These are phyloP conservation scores for Lathyrus oleraceus DNA, from an alignment of 306 rosid species.

Conservation along the genomic window DNA sequence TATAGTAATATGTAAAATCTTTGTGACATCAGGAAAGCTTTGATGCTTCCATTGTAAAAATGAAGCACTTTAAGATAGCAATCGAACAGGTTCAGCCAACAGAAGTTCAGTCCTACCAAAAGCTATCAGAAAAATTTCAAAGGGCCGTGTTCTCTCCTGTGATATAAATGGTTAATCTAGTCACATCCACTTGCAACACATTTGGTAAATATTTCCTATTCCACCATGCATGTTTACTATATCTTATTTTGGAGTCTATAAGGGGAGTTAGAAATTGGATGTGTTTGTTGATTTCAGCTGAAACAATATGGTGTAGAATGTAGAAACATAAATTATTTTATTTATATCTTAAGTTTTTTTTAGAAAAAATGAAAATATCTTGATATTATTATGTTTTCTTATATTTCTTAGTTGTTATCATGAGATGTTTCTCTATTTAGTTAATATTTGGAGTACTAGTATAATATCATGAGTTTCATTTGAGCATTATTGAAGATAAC, in stretches of 20 bases:
- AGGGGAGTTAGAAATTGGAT: slow-evolving; percentile 5
- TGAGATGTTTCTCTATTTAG: background rate
- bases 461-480: background rate
- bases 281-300: background rate
- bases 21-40: slow-evolving; percentile 60
- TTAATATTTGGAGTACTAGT: background rate
- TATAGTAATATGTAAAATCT: slow-evolving; percentile 18
- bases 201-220: slow-evolving; percentile 48
- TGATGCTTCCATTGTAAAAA: slow-evolving; percentile 62
- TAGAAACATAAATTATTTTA: slow-evolving; percentile 9
- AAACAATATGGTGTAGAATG: background rate
- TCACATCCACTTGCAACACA: slow-evolving; percentile 31
- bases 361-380: background rate
- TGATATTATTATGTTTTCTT: background rate
- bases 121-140: slow-evolving; percentile 67
- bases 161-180: slow-evolving; percentile 43
- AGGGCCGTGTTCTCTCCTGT: slow-evolving; percentile 56
- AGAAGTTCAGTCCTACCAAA: slow-evolving; percentile 60
- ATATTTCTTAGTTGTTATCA: background rate
- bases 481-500: too few species aligned
- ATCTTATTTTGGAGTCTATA: slow-evolving; percentile 25
- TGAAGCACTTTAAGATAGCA: slow-evolving; percentile 70
- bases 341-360: background rate
- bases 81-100: slow-evolving; percentile 67
- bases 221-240: slow-evolving; percentile 9